Conservation (phyloP, 345 rosid species). For the Boechera divaricarpa region DNA sequence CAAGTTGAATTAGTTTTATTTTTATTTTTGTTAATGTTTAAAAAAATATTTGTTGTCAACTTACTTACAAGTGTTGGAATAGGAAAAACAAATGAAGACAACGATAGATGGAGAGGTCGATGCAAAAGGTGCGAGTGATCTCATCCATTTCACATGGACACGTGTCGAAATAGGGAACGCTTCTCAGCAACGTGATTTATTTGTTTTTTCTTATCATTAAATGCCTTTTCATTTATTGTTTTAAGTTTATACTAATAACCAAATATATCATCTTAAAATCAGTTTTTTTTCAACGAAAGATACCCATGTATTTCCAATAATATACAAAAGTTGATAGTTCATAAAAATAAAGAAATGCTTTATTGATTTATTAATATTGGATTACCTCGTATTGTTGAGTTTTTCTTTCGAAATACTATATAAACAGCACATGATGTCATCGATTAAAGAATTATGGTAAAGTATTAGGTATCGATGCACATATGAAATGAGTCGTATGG, state of each 20-base stretch:
- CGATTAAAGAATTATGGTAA: neutral
- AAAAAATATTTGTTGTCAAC: neutral
- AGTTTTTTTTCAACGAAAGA: neutral
- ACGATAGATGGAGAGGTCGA: constrained; percentile 33
- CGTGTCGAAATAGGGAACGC: constrained; percentile 44
- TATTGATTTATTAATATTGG: neutral
- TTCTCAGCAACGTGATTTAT: constrained; percentile 25
- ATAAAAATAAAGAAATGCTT: neutral
- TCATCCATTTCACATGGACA: constrained; percentile 46
- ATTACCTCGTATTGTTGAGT: neutral
- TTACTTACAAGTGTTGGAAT: constrained; percentile 2
- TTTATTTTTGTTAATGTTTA: neutral
- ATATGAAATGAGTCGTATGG: constrained; percentile 13
- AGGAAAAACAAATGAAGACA: constrained; percentile 30
- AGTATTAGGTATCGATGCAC: constrained; percentile 1
- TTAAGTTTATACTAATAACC: neutral
- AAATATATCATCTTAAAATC: neutral
- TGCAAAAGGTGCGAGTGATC: constrained; percentile 32
- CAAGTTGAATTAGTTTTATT: neutral
- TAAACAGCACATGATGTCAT: neutral
- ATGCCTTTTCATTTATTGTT: constrained; percentile 26
- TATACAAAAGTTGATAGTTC: neutral
- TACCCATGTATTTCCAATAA: neutral
- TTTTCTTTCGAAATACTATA: neutral
- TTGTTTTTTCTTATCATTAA: constrained; percentile 32